Base-by-base conservation (phyloP, 208 protist species). In the Trypanosomatidae sp. region DNA sequence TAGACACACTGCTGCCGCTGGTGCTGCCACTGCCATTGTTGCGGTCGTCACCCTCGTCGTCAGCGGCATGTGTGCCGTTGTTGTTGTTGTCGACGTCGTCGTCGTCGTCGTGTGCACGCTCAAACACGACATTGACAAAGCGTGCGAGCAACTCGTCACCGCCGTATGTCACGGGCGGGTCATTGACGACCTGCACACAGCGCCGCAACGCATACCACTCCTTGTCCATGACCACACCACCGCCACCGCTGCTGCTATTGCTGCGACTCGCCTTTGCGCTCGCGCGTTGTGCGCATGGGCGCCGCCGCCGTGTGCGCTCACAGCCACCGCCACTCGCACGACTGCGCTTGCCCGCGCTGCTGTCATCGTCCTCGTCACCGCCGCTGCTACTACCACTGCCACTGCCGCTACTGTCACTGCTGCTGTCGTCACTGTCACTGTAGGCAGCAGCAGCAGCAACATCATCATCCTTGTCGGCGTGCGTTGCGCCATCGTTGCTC, bases 101-200 rank as follows among this genome's bases (percentile, higher is more conserved):
- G 32, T 54, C 37, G 19, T 52, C 49, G 37, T 53, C 48, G 4
- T 55, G 48, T 2, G 33, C n/a, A 11, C 64, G 60, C 15, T 62
- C 52, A 48, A 87, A 91, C 57, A 78, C 73, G 24, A 84, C 71
- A 43, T 84, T 74, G 33, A 57, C 73, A 33, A 85, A 64, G 44
- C 58, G 56, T 20, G 44, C 37, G 2, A 91, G 57, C 20, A 91
- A 51, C 48, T 64, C 59, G 27, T 66, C 70, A 32, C 61, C 54
- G 41, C 54, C 51, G 55, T 78, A 81, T 6, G 67, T 71, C 23
- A 74, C 49, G 6, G 66, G 58, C 7, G 69, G 64, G 37, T 48
- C 65, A 50, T 79, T 78, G 30, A 84, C 53, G 2, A 51, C 58
- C 15, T 58, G 30, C 23, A 84, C 53, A 39, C 65, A 78, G 46